Evolutionary conservation across 352 stramenopile species (phyloP).

Genomic region (Lagenidium sp.): DNA sequence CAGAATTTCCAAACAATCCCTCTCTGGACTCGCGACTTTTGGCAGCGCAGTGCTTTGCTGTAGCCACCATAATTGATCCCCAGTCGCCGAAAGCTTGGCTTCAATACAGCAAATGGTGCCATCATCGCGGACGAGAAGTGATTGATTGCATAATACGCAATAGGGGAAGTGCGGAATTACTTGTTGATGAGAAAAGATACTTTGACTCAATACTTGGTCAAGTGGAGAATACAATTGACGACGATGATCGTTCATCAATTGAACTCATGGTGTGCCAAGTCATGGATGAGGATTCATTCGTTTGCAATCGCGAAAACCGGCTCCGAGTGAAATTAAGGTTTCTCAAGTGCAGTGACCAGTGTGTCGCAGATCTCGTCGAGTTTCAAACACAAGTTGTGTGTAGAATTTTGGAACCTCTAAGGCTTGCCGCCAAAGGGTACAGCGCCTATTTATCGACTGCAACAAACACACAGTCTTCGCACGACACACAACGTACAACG

Average conservation of each 20-base stretch:
- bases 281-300: conserved; percentile 34
- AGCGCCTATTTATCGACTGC: conserved; percentile 6
- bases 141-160: conserved; percentile 32
- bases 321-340: too few species aligned
- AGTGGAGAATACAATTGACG: conserved; percentile 19
- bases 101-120: conserved; percentile 66
- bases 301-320: conserved; percentile 20
- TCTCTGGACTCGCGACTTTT: conserved; percentile 14
- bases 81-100: conserved; percentile 46
- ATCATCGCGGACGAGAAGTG: conserved; percentile 31
- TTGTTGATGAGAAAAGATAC: conserved; percentile 24
- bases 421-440: conserved; percentile 10
- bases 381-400: conserved; percentile 5
- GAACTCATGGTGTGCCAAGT: conserved; percentile 34
- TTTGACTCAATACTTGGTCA: conserved; percentile 33
- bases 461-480: neutral
- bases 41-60: too few species aligned
- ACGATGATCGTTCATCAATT: conserved; percentile 27
- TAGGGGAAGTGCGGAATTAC: conserved; percentile 42
- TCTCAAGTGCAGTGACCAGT: too few species aligned
- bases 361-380: conserved; percentile 8
- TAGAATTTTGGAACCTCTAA: conserved; percentile 7
- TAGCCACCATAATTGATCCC: too few species aligned
- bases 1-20: too few species aligned
- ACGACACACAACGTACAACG: neutral